Base-by-base conservation (phyloP, 2,329 filamentous ascomycete genomes). In the Hymenoscyphus fraxineus region DNA sequence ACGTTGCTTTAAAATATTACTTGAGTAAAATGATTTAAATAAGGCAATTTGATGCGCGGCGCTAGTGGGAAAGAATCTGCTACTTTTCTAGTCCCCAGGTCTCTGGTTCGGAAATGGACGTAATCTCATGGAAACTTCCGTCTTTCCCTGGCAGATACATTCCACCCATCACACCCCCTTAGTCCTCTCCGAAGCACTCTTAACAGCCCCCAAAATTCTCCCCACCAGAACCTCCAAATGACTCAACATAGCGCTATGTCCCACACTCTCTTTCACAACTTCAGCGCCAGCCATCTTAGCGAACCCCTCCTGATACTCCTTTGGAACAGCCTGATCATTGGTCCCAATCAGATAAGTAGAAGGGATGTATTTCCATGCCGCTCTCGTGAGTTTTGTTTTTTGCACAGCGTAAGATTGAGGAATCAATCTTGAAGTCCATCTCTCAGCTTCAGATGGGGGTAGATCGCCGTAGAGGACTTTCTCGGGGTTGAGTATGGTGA, bases 321-420 rank as follows among this genome's bases (percentile, higher is more conserved):
- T 10, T 1, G 58, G 60, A 9, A 41, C 41, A 59, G 58, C 63
- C 27, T 61, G 22, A 41, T 67, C 63, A 27, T 57, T 59, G 35
- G 64, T 60, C n/a, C 63, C 64, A 6, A 67, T 10, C 5, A 63
- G 38, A 57, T 59, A 65, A 0, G 65, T 65, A n/a, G 40, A 59
- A 5, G 51, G 54, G 2, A 65, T 35, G 39, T 65, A 61, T 13
- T 44, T 60, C 12, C 54, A 64, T 16, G 65, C 60, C 2, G 61
- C 67, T 19, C 64, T 58, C 13, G 67, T 60, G 3, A 57, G 27
- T 22, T 32, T 56, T 6, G 59, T 65, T 22, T 56, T 47, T 35
- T 66, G 51, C 6, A 67, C 75, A 0, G 73, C 73, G 7, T 78
- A 66, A 32, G 73, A 76, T 58, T 80, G 78, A 13, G 38, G 40